A percentile compares a stretch with the other conserved stretches of the same genome.
Evolutionary conservation across 2,329 filamentous ascomycete genomes (phyloP).

Genomic region (Berkeleyomyces rouxiae): DNA sequence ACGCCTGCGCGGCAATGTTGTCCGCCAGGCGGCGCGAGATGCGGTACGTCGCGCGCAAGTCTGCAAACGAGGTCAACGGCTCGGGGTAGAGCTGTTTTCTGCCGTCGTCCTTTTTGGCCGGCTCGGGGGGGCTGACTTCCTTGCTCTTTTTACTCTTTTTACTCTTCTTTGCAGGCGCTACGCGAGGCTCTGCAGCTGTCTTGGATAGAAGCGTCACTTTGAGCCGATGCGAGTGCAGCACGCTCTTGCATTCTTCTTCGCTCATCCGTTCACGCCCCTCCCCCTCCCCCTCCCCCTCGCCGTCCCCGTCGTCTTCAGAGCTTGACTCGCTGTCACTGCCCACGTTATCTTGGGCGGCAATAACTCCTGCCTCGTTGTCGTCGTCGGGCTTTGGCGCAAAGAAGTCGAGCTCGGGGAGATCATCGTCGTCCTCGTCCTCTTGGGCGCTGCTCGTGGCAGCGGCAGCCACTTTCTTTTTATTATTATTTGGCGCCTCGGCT

Average conservation of each 20-base stretch:
- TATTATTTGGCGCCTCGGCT: slow-evolving; percentile 19
- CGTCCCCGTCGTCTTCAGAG: slow-evolving; percentile 18
- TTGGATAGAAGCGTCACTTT: slow-evolving; percentile 61
- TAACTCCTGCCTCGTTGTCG: slow-evolving; percentile 8
- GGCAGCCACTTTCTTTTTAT: neutral
- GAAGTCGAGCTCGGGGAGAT: slow-evolving; percentile 38
- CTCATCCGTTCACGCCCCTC: slow-evolving; percentile 25
- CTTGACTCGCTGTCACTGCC: slow-evolving; percentile 16
- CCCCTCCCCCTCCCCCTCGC: too few relatives aligned
- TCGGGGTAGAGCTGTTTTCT: slow-evolving; percentile 57
- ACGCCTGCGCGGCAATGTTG: slow-evolving; percentile 74
- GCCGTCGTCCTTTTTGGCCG: slow-evolving; percentile 28
- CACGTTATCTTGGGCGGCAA: slow-evolving; percentile 15
- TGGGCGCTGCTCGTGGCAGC: neutral
- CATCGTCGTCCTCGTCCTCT: slow-evolving; percentile 14
- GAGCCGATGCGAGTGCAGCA: slow-evolving; percentile 65
- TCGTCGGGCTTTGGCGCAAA: slow-evolving; percentile 33
- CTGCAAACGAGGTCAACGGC: slow-evolving; percentile 60
- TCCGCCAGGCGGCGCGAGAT: slow-evolving; percentile 56
- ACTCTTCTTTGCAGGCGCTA: slow-evolving; percentile 25
- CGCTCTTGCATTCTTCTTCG: slow-evolving; percentile 54
- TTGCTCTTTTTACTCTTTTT: slow-evolving; percentile 30
- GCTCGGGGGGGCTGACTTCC: slow-evolving; percentile 14
- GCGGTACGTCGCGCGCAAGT: slow-evolving; percentile 54
- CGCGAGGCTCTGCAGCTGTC: neutral